Conservation (phyloP, 2,329 filamentous ascomycete species). For the Fusarium piperis region DNA sequence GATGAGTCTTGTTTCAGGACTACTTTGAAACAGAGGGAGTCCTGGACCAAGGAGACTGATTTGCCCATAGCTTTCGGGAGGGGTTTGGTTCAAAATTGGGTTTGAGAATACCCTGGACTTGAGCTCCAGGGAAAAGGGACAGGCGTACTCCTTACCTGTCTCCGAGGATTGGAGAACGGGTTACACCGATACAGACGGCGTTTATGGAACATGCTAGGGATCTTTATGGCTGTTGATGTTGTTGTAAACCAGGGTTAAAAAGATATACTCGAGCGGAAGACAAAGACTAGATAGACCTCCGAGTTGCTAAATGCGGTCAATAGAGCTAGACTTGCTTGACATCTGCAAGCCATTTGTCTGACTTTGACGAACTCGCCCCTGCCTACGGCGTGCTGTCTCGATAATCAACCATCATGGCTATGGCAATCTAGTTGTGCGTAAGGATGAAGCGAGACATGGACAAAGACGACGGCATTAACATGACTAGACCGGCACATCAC, state of each 20-base stretch:
- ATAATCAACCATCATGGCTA: background rate
- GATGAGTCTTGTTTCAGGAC: background rate
- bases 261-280: background rate
- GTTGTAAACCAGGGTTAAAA: conserved; percentile 12
- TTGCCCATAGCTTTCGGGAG: background rate
- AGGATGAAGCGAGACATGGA: background rate
- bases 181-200: conserved; percentile 13
- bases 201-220: conserved; percentile 19
- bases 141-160: background rate
- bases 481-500: background rate
- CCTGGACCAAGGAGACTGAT: background rate
- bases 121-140: background rate
- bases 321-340: conserved; percentile 14
- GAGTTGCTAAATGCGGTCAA: background rate
- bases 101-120: background rate
- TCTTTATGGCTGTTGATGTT: conserved; percentile 7
- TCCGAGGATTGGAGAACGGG: background rate
- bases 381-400: background rate
- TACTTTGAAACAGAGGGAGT: background rate
- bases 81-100: background rate
- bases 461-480: background rate
- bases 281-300: background rate
- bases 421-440: background rate
- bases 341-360: background rate
- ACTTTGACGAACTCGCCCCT: background rate